A percentile compares a stretch with the other conserved stretches of the same genome.
Conservation (phyloP, 2,329 filamentous ascomycete genomes). For the Capronia americana region DNA sequence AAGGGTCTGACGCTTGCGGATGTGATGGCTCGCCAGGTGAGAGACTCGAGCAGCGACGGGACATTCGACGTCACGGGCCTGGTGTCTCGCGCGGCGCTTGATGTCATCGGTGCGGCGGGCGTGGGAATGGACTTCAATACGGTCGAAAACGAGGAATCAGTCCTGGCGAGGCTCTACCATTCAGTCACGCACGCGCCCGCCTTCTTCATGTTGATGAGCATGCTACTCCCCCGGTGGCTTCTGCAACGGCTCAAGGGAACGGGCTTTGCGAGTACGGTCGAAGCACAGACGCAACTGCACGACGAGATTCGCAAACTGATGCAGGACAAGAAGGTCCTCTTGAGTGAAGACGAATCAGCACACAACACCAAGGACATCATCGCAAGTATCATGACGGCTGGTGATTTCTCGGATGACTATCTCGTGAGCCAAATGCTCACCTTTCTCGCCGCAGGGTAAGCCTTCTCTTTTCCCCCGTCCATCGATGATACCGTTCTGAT, state of each 20-base stretch:
- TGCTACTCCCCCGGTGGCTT: slow-evolving; percentile 51
- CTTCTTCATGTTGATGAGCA: slow-evolving; percentile 64
- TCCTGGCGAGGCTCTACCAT: slow-evolving; percentile 64
- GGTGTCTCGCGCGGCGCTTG: slow-evolving; percentile 68
- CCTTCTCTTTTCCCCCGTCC: background rate
- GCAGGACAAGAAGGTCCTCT: slow-evolving; percentile 43
- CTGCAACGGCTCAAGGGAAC: slow-evolving; percentile 16
- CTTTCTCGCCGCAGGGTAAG: slow-evolving; percentile 72
- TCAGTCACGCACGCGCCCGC: slow-evolving; percentile 63
- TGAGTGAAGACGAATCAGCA: background rate
- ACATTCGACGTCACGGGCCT: slow-evolving; percentile 60
- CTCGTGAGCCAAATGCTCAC: slow-evolving; percentile 88
- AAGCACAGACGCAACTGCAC: slow-evolving; percentile 44
- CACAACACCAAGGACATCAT: slow-evolving; percentile 71
- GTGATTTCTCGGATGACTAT: slow-evolving; percentile 75
- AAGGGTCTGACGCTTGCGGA: slow-evolving; percentile 73
- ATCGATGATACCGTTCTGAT: background rate
- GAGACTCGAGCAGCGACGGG: slow-evolving; percentile 44
- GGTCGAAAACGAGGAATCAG: slow-evolving; percentile 65
- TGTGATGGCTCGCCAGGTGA: slow-evolving; percentile 58
- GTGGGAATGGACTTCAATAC: slow-evolving; percentile 73
- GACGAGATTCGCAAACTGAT: slow-evolving; percentile 48
- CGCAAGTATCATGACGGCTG: slow-evolving; percentile 77
- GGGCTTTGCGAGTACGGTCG: background rate
- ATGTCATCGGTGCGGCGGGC: slow-evolving; percentile 73